A percentile compares a stretch with the other conserved stretches of the same genome.
Evolutionary conservation across 1,139 yeast genomes (phyloP).

Genomic region (Sugiyamaella paludigena): DNA sequence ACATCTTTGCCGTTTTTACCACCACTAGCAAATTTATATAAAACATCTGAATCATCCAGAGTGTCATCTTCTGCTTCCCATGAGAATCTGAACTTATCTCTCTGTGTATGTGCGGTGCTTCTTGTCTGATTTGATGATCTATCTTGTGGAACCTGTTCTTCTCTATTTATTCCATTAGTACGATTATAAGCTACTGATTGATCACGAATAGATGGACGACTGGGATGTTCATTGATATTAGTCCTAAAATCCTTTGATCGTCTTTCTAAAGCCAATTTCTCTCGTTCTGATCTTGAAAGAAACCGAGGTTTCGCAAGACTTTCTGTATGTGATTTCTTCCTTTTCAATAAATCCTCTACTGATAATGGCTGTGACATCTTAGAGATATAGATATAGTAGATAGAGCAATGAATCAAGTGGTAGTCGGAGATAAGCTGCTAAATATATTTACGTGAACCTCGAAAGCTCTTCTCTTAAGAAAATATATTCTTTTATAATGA

Average conservation of each 20-base stretch:
- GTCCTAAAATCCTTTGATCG: constrained; percentile 26
- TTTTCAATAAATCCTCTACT: constrained; percentile 44
- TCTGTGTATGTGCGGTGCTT: constrained; percentile 17
- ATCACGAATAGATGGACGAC: not conserved
- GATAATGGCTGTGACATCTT: constrained; percentile 35
- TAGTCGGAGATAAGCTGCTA: too few relatives aligned
- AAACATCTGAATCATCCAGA: constrained; percentile 44
- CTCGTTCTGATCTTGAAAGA: constrained; percentile 50
- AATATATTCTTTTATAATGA: too few relatives aligned
- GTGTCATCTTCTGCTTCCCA: constrained; percentile 76
- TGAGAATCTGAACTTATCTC: constrained; percentile 55
- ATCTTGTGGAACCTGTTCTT: constrained; percentile 6
- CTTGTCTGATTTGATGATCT: constrained; percentile 12
- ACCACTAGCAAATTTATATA: constrained; percentile 29
- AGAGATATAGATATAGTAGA: too few relatives aligned
- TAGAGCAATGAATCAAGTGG: too few relatives aligned
- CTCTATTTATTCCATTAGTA: not conserved
- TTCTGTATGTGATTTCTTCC: constrained; percentile 31
- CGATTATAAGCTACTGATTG: not conserved
- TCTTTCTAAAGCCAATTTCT: constrained; percentile 36
- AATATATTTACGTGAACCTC: too few relatives aligned
- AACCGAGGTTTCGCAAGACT: constrained; percentile 43
- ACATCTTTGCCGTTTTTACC: constrained; percentile 1
- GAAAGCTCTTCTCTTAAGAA: too few relatives aligned
- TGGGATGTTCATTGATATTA: not conserved